phyloP scores from a whole-genome alignment of 2,329 filamentous ascomycete species.

The Aschersonia sp. region DNA sequence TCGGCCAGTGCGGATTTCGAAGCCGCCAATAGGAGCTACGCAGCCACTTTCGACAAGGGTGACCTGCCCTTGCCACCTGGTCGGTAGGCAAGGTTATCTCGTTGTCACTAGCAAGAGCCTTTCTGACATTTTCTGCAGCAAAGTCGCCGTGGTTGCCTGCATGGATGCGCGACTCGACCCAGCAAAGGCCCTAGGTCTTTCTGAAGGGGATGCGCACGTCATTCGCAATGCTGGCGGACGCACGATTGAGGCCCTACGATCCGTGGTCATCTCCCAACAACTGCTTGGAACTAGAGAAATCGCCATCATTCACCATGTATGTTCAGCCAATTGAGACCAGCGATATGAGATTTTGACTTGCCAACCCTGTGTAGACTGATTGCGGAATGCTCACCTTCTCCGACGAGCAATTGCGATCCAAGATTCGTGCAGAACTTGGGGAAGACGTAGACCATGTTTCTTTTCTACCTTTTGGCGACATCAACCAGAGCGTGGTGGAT shows the following conservation, averaged over 20 bases:
- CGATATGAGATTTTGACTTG: too few species aligned
- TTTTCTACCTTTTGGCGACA: slow-evolving; percentile 50
- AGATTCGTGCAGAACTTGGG: slow-evolving; percentile 46
- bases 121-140: slow-evolving; percentile 9
- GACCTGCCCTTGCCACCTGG: slow-evolving; percentile 49
- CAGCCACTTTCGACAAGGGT: slow-evolving; percentile 51
- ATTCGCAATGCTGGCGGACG: slow-evolving; percentile 60
- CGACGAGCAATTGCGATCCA: slow-evolving; percentile 37
- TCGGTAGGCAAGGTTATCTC: slow-evolving; percentile 21
- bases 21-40: slow-evolving; percentile 34
- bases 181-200: slow-evolving; percentile 51
- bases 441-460: slow-evolving; percentile 35
- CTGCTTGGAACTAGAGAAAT: slow-evolving; percentile 64
- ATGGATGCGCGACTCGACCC: slow-evolving; percentile 70
- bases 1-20: slow-evolving; percentile 12
- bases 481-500: slow-evolving; percentile 48
- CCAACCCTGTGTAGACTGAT: slow-evolving; percentile 15
- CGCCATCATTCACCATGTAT: slow-evolving; percentile 52
- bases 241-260: slow-evolving; percentile 55
- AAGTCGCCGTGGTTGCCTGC: slow-evolving; percentile 44
- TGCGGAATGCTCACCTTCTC: slow-evolving; percentile 52
- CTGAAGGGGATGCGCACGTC: slow-evolving; percentile 63
- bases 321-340: not conserved
- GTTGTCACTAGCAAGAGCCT: not conserved
- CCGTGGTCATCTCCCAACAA: slow-evolving; percentile 65